Base-by-base conservation (phyloP, 495 filamentous ascomycete species). In the Entonaema liquescens region DNA sequence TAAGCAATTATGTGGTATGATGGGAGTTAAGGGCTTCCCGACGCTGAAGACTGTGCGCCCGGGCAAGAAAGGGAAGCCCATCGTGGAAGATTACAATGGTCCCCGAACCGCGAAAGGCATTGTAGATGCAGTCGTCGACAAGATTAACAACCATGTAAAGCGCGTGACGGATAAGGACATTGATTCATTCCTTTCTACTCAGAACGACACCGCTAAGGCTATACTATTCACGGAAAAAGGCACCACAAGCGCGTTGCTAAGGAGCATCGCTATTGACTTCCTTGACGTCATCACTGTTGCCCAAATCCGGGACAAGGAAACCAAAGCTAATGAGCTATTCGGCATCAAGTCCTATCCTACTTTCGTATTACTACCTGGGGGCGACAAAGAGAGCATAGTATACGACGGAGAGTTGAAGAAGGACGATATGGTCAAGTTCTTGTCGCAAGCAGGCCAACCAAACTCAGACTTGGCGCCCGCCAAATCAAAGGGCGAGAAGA, bases 141-240 rank as follows among this genome's bases (percentile, higher is more conserved):
- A 88, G 73, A 98, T 99, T 75, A 93, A 93, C 63, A 98, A 98
- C 78, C 90, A 94, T 68, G 95, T 98, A 26, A 93, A 91, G 78
- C 86, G 86, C 61, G 81, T 97, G 6, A 89, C 89, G 25, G 92
- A 96, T 79, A 91, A 91, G 79, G 91, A 90, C 36, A 76, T 97
- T 52, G 89, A 94, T 63, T 84, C 84, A 19, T 98, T 93, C 87
- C 79, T 98, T 42, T 81, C 84, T 21, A 85, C 89, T 70, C 88
- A 89, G 47, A 91, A 93, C 63, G 88, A 92, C 40, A 85, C 86
- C 5, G 86, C 92, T 36, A 98, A 97, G 82, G 94, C 92, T 4
- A 89, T 99, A 44, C 83, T 98, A 12, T 98, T 99, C 81, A 97
- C 92, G 2, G 93, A 97, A 65, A 98, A 98, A 80, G 95, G 94